A percentile compares a stretch with the other conserved stretches of the same genome.
Evolutionary conservation across 139 green algal species (phyloP).

Genomic region (Micromonas commoda): DNA sequence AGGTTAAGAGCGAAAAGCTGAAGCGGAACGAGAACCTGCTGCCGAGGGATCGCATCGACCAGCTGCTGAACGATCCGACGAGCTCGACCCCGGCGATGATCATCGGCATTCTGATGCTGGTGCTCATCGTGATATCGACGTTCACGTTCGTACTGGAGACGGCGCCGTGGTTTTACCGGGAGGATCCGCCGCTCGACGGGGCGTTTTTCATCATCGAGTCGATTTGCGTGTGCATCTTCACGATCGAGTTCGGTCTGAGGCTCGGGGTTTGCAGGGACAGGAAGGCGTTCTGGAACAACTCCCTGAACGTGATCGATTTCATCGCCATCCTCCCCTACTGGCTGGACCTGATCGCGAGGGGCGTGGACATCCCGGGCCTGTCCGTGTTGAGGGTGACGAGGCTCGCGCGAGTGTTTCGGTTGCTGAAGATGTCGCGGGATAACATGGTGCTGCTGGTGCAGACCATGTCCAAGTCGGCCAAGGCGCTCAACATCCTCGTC

Average conservation of each 20-base stretch:
- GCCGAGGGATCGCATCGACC: not conserved
- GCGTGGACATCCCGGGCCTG: slow-evolving; percentile 10
- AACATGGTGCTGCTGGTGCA: slow-evolving; percentile 27
- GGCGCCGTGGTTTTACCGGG: slow-evolving; percentile 8
- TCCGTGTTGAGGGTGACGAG: slow-evolving; percentile 23
- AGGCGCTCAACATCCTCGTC: slow-evolving; percentile 38
- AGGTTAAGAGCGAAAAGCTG: not conserved
- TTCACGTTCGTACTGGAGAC: slow-evolving; percentile 44
- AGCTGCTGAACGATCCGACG: not conserved
- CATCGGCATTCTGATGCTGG: no score
- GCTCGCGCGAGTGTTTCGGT: slow-evolving; percentile 34
- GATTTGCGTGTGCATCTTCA: slow-evolving; percentile 31
- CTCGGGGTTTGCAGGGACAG: not conserved
- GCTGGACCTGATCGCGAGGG: slow-evolving; percentile 14
- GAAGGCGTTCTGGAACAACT: slow-evolving; percentile 5
- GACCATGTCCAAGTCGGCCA: slow-evolving; percentile 26
- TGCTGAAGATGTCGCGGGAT: slow-evolving; percentile 26
- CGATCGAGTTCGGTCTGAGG: slow-evolving; percentile 26
- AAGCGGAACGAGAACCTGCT: not conserved
- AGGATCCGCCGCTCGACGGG: not conserved
- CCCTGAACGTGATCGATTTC: slow-evolving; percentile 35
- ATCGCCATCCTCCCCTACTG: slow-evolving; percentile 38
- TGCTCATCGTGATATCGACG: slow-evolving; percentile 44
- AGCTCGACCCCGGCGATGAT: not conserved
- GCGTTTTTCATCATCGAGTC: slow-evolving; percentile 28